phyloP scores from a whole-genome alignment of 345 rosid species.

The Streptanthus diversifolius region DNA sequence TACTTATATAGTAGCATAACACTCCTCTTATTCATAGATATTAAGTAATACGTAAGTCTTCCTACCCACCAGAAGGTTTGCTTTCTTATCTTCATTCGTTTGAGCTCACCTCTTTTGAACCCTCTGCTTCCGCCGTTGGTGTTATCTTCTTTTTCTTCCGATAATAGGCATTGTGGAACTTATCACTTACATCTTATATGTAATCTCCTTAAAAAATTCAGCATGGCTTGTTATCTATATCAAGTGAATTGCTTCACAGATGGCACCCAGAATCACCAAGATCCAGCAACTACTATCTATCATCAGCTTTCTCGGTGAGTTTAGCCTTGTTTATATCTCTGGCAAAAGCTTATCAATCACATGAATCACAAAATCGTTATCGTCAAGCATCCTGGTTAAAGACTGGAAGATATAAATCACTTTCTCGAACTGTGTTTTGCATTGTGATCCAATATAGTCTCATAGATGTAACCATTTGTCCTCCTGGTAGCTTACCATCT shows the following conservation, averaged over 20 bases:
- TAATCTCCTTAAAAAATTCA: background rate
- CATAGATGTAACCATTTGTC: background rate
- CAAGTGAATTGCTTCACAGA: background rate
- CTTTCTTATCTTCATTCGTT: too few relatives aligned
- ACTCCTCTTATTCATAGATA: too few relatives aligned
- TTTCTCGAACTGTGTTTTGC: background rate
- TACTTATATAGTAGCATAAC: too few relatives aligned
- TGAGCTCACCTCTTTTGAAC: too few relatives aligned
- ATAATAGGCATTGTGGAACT: too few relatives aligned
- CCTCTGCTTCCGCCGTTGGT: too few relatives aligned
- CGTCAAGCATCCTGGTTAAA: background rate
- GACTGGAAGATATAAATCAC: background rate
- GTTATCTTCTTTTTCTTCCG: too few relatives aligned
- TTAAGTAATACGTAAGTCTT: too few relatives aligned
- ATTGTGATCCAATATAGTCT: background rate
- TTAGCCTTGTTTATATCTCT: background rate
- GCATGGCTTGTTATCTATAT: background rate
- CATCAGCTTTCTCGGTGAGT: background rate
- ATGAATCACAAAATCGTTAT: background rate
- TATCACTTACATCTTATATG: background rate
- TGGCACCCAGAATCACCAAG: background rate
- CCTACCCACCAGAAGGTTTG: too few relatives aligned
- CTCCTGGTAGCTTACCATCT: too few relatives aligned
- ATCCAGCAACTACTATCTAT: background rate
- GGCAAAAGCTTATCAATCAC: background rate